Evolutionary conservation across 2,329 filamentous ascomycete species (phyloP), one percentile per base, ranked within the genome.

Genomic region (Nemania diffusa): DNA sequence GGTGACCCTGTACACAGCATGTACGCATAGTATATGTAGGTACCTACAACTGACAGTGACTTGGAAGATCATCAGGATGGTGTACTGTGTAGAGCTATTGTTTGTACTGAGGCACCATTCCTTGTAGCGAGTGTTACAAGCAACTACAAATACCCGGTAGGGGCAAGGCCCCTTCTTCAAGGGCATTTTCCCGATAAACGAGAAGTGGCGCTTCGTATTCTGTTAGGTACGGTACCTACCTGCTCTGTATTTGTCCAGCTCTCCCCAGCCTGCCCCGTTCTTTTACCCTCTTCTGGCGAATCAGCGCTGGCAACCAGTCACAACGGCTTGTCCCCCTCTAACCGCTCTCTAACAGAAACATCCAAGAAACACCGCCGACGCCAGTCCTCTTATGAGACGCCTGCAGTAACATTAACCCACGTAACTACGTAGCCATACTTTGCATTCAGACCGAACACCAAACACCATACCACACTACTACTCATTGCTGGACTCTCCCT

Each of bases 131-230:
- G 5, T 40, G 15, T 5, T 40, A 40, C 37, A 40, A 40, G 37
- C 11, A 40, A 13, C 11, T 40, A 40, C 37, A 17, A n/a, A n/a
- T n/a, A n/a, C 7, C 34, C 22, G 29, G 9, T 17, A 42, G 52
- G 60, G 50, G n/a, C 42, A 29, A 17, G 37, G 24, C 20, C 50
- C 34, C 46, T 32, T 58, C 20, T 17, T 46, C 20, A 15, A 57
- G 22, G 17, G 29, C 5, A 20, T 22, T 57, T 46, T 57, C 48
- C 57, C 58, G 22, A 27, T 62, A 57, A 53, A 62, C 40, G 53
- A 62, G 55, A 26, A 42, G 50, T 56, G 62, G 66, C 62, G 62
- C 66, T 65, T 68, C 66, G 66, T 68, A 68, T 68, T 65, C 32
- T 26, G 46, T 26, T n/a, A n/a, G n/a, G n/a, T n/a, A n/a, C n/a